A percentile compares a stretch with the other conserved stretches of the same genome.
Evolutionary conservation across 2,329 filamentous ascomycete species (phyloP).

Genomic region (Annulohypoxylon truncatum): DNA sequence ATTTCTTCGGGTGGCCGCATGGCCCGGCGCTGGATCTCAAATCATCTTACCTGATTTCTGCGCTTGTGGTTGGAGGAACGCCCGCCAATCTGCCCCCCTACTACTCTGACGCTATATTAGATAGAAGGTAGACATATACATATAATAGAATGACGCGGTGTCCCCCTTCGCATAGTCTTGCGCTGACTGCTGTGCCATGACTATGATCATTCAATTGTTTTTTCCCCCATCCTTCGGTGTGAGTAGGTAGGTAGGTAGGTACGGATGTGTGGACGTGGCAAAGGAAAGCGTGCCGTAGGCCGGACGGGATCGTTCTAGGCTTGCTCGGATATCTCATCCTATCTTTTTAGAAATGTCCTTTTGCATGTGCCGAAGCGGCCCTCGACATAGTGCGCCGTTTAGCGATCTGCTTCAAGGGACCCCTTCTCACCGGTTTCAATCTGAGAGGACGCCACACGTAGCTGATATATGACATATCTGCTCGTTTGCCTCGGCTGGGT

Average conservation of each 20-base stretch:
- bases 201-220: constrained; percentile 6
- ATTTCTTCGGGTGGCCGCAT: constrained; percentile 35
- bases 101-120: not conserved
- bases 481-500: constrained; percentile 16
- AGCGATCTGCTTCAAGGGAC: constrained; percentile 21
- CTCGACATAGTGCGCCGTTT: not conserved
- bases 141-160: constrained; percentile 33
- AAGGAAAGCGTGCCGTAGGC: constrained; percentile 5
- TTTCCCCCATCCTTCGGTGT: constrained; percentile 9
- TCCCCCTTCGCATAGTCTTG: constrained; percentile 24
- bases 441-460: constrained; percentile 17
- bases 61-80: constrained; percentile 8
- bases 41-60: constrained; percentile 30
- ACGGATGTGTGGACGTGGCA: constrained; percentile 12
- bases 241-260: too few species aligned
- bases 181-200: constrained; percentile 10
- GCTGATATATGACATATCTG: constrained; percentile 40
- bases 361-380: constrained; percentile 24
- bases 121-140: constrained; percentile 11
- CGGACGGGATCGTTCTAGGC: constrained; percentile 25
- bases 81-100: not conserved
- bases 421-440: constrained; percentile 31
- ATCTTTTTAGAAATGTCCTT: constrained; percentile 18
- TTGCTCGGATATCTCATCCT: constrained; percentile 20
- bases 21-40: constrained; percentile 34